These are phyloP conservation scores for Pestalotiopsis sp. DNA, from an alignment of 2,329 filamentous ascomycete species.

Conservation along the genomic window DNA sequence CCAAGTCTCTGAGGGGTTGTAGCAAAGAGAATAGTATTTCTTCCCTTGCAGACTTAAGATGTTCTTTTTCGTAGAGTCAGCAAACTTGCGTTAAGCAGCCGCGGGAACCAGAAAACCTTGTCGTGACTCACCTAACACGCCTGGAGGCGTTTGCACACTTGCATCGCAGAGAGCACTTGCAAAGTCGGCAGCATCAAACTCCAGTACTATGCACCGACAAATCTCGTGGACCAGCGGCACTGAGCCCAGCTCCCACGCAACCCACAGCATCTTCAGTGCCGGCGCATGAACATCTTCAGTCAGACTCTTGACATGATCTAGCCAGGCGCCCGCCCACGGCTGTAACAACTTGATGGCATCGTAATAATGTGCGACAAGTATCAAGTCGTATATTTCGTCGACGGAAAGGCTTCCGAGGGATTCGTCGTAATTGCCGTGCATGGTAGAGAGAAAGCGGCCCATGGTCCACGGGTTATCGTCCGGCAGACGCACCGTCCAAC, in stretches of 20 bases:
- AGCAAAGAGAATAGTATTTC: constrained; percentile 13
- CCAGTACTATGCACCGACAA: constrained; percentile 26
- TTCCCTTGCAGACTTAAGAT: background rate
- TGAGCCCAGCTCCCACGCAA: constrained; percentile 34
- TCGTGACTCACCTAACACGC: constrained; percentile 22
- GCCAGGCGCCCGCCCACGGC: constrained; percentile 11
- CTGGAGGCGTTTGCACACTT: constrained; percentile 21
- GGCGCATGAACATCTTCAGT: background rate
- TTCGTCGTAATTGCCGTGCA: background rate
- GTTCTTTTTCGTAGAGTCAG: background rate
- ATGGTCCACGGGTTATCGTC: background rate
- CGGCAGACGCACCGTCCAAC: background rate
- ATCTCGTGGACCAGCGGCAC: constrained; percentile 22
- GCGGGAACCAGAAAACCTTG: constrained; percentile 13
- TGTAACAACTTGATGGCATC: constrained; percentile 6
- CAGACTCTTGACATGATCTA: background rate
- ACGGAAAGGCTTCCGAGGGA: background rate
- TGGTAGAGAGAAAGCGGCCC: background rate
- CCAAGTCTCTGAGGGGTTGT: constrained; percentile 26
- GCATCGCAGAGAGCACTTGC: constrained; percentile 11
- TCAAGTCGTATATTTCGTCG: constrained; percentile 10
- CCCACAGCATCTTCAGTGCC: constrained; percentile 30
- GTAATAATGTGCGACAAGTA: constrained; percentile 9
- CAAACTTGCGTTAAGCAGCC: too few species aligned
- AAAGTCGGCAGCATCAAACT: constrained; percentile 14